Evolutionary conservation across 108 stramenopile species (phyloP).

Genomic region (Fistulifera solaris): DNA sequence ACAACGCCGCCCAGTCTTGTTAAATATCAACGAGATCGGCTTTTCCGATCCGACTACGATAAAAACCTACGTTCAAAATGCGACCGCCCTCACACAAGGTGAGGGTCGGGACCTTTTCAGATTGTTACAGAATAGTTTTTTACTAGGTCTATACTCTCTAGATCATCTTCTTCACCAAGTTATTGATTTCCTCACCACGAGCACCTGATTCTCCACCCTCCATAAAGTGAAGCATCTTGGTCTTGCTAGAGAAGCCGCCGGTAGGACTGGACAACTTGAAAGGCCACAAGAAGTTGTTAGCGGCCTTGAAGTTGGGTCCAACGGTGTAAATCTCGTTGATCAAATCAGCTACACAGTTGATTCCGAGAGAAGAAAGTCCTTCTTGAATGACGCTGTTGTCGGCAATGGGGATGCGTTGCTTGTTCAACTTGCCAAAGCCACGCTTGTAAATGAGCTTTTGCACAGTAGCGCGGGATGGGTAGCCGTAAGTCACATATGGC

Average conservation of each 20-base stretch:
- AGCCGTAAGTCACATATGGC: constrained; percentile 98
- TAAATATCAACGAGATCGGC: no score
- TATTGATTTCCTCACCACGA: constrained; percentile 94
- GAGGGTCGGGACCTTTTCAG: no score
- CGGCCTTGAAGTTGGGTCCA: constrained; percentile 98
- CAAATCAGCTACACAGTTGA: constrained; percentile 89
- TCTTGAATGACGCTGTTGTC: constrained; percentile 92
- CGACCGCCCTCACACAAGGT: no score
- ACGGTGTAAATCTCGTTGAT: constrained; percentile 96
- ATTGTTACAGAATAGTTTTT: no score
- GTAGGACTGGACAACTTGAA: constrained; percentile 98
- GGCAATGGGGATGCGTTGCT: constrained; percentile 93
- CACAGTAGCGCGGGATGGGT: constrained; percentile 92
- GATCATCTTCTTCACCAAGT: constrained; percentile 91
- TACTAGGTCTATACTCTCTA: constrained; percentile 44
- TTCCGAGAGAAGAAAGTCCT: constrained; percentile 69
- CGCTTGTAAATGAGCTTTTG: constrained; percentile 98
- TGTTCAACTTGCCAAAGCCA: constrained; percentile 98
- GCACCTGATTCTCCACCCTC: constrained; percentile 99
- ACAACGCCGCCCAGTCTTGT: no score
- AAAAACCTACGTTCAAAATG: no score
- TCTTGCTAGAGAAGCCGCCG: constrained; percentile 95
- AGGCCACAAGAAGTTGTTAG: constrained; percentile 99
- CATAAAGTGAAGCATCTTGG: constrained; percentile 98
- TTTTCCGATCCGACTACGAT: no score